phyloP scores from a whole-genome alignment of 495 filamentous ascomycete genomes.

The Lasiosphaeria miniovina region DNA sequence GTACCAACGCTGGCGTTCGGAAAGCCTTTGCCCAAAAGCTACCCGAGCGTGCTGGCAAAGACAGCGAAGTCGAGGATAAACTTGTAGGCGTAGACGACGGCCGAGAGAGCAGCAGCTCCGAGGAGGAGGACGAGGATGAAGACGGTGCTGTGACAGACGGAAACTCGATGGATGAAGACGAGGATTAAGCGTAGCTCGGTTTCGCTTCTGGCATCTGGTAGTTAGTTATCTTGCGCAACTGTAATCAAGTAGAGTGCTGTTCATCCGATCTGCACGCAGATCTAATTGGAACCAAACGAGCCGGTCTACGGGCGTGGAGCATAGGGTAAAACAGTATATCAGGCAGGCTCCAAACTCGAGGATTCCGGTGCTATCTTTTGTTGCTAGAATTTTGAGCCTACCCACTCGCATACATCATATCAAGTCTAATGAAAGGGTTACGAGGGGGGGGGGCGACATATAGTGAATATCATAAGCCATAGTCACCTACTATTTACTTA shows the following conservation, averaged over 20 bases:
- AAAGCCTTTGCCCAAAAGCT: slow-evolving; percentile 77
- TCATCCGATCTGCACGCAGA: not conserved
- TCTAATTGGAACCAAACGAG: too few species aligned
- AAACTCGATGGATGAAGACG: slow-evolving; percentile 47
- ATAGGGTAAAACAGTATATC: too few species aligned
- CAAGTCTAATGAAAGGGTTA: too few species aligned
- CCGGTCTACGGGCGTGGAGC: too few species aligned
- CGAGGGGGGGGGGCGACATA: too few species aligned
- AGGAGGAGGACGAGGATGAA: slow-evolving; percentile 57
- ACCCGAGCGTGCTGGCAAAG: slow-evolving; percentile 32
- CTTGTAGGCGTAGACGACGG: slow-evolving; percentile 64
- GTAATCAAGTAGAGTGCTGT: not conserved
- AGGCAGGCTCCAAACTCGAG: too few species aligned
- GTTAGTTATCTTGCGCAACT: not conserved
- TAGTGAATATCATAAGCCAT: too few species aligned
- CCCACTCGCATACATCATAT: too few species aligned
- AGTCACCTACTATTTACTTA: too few species aligned
- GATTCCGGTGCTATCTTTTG: too few species aligned
- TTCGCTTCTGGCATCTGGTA: not conserved
- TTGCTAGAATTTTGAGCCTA: too few species aligned
- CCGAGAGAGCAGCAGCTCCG: slow-evolving; percentile 56
- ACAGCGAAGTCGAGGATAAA: slow-evolving; percentile 71
- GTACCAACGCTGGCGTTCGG: slow-evolving; percentile 87
- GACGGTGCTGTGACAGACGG: slow-evolving; percentile 54
- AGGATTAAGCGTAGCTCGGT: slow-evolving; percentile 49